Conservation (phyloP, 768 basidiomycete genomes). For the Mrakia frigida region DNA sequence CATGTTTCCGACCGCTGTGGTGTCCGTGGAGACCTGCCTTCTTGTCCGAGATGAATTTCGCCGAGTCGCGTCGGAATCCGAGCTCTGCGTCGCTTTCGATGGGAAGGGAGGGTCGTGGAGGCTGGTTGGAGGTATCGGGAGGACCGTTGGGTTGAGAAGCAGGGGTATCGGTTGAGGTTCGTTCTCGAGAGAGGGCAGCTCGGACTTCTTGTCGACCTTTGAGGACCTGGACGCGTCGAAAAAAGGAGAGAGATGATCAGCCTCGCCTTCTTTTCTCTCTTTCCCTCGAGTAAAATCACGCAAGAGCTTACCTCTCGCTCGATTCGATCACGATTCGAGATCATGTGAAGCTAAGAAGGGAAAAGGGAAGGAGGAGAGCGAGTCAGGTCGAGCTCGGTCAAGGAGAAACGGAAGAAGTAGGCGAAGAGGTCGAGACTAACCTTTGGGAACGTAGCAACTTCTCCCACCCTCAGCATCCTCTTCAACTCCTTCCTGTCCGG, state of each 20-base stretch:
- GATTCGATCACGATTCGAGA: constrained; percentile 31
- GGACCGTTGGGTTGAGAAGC: background rate
- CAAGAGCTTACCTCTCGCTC: constrained; percentile 8
- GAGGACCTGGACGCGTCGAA: constrained; percentile 16
- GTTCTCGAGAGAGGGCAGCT: background rate
- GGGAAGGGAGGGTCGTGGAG: constrained; percentile 11
- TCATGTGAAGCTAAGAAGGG: constrained; percentile 28
- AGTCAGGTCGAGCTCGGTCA: background rate
- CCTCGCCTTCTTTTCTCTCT: too few species aligned
- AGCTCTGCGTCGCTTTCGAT: constrained; percentile 25
- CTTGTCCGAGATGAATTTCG: constrained; percentile 9
- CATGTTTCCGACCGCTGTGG: background rate
- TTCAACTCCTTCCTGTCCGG: constrained; percentile 72
- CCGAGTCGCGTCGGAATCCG: background rate
- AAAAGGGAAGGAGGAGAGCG: background rate
- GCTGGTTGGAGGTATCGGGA: background rate
- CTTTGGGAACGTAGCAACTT: constrained; percentile 95
- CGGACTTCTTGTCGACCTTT: constrained; percentile 29
- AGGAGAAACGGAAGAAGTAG: background rate
- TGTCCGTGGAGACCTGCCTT: background rate
- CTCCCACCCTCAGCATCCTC: constrained; percentile 79
- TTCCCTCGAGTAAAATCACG: too few species aligned
- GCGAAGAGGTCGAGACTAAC: constrained; percentile 46
- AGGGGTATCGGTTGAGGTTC: background rate
- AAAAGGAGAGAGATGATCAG: background rate